phyloP scores from a whole-genome alignment of 1,284 basidiomycete genomes.

The Boletus sp. region DNA sequence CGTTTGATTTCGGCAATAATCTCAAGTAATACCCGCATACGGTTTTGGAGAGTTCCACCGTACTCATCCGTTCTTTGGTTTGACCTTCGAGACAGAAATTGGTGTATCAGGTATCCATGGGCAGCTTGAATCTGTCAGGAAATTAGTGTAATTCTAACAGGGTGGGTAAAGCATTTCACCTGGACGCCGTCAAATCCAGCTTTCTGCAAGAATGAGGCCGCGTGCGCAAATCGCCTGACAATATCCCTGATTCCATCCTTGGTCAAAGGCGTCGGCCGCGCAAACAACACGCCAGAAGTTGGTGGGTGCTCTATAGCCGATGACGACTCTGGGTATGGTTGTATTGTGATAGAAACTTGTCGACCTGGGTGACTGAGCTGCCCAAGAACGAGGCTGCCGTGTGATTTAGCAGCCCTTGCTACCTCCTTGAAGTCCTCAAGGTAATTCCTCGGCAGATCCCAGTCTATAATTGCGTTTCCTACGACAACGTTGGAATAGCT shows the following conservation, averaged over 20 bases:
- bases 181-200: conserved; percentile 34
- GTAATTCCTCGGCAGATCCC: conserved; percentile 27
- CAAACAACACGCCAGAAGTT: conserved; percentile 33
- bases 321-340: conserved; percentile 33
- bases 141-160: not conserved
- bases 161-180: conserved; percentile 10
- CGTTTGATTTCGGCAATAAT: conserved; percentile 36
- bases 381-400: conserved; percentile 29
- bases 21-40: conserved; percentile 35
- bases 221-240: conserved; percentile 29
- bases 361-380: conserved; percentile 33
- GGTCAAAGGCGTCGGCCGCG: conserved; percentile 28
- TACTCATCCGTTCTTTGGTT: conserved; percentile 52
- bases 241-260: conserved; percentile 32
- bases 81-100: conserved; percentile 38
- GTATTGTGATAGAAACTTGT: conserved; percentile 35
- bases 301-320: conserved; percentile 35
- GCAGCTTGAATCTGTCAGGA: conserved; percentile 38
- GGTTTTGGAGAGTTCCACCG: conserved; percentile 48
- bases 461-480: conserved; percentile 33
- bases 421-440: conserved; percentile 22
- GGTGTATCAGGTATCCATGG: conserved; percentile 44
- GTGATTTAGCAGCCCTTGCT: conserved; percentile 31
- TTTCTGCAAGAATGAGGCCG: conserved; percentile 22
- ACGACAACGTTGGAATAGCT: not conserved